phyloP scores from a whole-genome alignment of 192 early-diverging fungal species.

The Podila horticola region DNA sequence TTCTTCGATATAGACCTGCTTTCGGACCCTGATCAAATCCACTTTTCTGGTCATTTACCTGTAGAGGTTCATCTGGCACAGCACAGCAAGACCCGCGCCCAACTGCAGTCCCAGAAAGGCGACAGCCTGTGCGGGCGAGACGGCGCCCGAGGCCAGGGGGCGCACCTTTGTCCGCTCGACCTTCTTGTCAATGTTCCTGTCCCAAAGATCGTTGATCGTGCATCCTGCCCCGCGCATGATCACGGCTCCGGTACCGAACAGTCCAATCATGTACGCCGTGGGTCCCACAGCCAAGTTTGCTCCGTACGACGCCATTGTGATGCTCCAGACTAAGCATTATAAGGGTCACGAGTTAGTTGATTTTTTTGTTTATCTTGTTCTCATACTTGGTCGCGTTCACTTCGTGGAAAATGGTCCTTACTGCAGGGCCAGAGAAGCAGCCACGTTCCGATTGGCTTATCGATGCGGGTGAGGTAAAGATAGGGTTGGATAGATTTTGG shows the following conservation, averaged over 20 bases:
- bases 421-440: slow-evolving; percentile 92
- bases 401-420: slow-evolving; percentile 41
- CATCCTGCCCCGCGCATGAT: slow-evolving; percentile 97
- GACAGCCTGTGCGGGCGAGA: slow-evolving; percentile 75
- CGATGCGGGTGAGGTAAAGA: slow-evolving; percentile 78
- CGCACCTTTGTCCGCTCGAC: slow-evolving; percentile 85
- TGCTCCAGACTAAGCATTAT: slow-evolving; percentile 71
- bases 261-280: slow-evolving; percentile 72
- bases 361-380: slow-evolving; percentile 25
- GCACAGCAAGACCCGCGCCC: slow-evolving; percentile 79
- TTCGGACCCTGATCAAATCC: too few species aligned
- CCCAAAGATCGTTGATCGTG: slow-evolving; percentile 98
- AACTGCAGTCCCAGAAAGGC: slow-evolving; percentile 85
- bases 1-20: background rate
- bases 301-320: slow-evolving; percentile 73
- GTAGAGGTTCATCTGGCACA: slow-evolving; percentile 91
- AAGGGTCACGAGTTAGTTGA: too few species aligned
- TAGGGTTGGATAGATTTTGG: slow-evolving; percentile 70
- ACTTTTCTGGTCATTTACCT: slow-evolving; percentile 55
- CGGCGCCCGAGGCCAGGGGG: slow-evolving; percentile 83
- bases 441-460: slow-evolving; percentile 94
- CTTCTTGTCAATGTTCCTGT: slow-evolving; percentile 86
- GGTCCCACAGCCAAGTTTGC: slow-evolving; percentile 60
- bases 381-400: background rate
- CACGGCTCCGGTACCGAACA: slow-evolving; percentile 88